phyloP scores from a whole-genome alignment of 805 yeast genomes.

The Saccharomycopsis malanga region DNA sequence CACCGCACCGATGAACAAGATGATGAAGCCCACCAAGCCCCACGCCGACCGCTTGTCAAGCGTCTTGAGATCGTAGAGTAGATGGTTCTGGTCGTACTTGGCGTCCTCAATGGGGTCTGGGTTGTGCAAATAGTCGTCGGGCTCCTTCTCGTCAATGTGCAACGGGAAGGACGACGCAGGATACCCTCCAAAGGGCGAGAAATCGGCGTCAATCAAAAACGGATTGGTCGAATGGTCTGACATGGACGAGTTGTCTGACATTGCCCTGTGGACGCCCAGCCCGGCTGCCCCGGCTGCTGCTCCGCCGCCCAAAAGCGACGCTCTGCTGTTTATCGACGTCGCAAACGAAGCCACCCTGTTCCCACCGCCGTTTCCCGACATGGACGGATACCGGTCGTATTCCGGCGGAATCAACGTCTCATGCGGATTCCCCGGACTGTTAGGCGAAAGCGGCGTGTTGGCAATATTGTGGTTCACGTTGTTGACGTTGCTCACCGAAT shows the following conservation, averaged over 20 bases:
- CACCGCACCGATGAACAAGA: conserved; percentile 52
- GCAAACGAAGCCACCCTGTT: conserved; percentile 39
- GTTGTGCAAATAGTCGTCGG: conserved; percentile 91
- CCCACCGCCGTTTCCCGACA: conserved; percentile 26
- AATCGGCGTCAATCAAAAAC: conserved; percentile 51
- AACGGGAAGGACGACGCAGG: conserved; percentile 91
- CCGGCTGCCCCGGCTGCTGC: not conserved
- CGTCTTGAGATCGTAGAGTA: conserved; percentile 54
- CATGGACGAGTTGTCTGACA: conserved; percentile 15
- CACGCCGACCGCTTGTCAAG: conserved; percentile 57
- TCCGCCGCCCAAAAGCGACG: conserved; percentile 23
- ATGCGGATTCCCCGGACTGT: conserved; percentile 24
- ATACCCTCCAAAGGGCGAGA: conserved; percentile 93
- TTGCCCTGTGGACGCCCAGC: not conserved
- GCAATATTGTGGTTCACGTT: conserved; percentile 63
- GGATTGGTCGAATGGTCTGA: conserved; percentile 32
- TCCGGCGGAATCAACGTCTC: conserved; percentile 30
- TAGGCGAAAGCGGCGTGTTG: conserved; percentile 33
- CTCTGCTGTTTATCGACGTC: conserved; percentile 31
- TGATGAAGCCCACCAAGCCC: conserved; percentile 55
- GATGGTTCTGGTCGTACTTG: conserved; percentile 64
- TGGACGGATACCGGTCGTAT: conserved; percentile 62
- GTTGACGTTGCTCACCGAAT: conserved; percentile 24
- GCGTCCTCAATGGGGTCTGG: conserved; percentile 96
- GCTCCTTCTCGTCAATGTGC: conserved; percentile 86